Evolutionary conservation across 1,139 yeast genomes (phyloP).

Genomic region (Kodamaea fungicola): DNA sequence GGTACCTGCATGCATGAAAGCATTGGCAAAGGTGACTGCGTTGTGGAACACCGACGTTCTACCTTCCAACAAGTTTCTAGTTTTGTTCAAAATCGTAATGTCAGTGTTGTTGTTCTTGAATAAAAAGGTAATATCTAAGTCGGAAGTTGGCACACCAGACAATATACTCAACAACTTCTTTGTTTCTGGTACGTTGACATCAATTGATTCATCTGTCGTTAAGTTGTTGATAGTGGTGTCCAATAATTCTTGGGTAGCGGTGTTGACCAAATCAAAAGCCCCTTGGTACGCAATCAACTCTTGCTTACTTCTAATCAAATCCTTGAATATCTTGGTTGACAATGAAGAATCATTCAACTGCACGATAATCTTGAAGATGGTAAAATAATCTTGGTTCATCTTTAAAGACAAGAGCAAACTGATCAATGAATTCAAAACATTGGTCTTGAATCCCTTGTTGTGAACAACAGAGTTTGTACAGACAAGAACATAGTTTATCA

Average conservation of each 20-base stretch:
- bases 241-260: constrained; percentile 90
- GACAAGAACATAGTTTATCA: constrained; percentile 73
- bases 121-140: constrained; percentile 83
- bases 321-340: constrained; percentile 66
- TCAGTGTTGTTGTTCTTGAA: constrained; percentile 88
- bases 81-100: constrained; percentile 71
- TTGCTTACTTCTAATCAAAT: constrained; percentile 42
- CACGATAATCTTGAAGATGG: constrained; percentile 80
- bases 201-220: constrained; percentile 39
- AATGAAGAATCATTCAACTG: constrained; percentile 75
- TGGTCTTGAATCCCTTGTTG: constrained; percentile 61
- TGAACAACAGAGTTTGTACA: constrained; percentile 63
- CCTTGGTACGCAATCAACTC: constrained; percentile 79
- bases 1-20: constrained; percentile 95
- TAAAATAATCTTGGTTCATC: constrained; percentile 71
- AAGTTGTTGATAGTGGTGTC: constrained; percentile 54
- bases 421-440: constrained; percentile 62
- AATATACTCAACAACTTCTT: constrained; percentile 62
- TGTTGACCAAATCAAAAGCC: constrained; percentile 88
- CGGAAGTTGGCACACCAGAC: constrained; percentile 93
- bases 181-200: constrained; percentile 24
- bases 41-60: constrained; percentile 93
- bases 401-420: constrained; percentile 54
- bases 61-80: constrained; percentile 82
- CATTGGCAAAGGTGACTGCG: constrained; percentile 93